A percentile compares a stretch with the other conserved stretches of the same genome.
Conservation (phyloP, 441 rosid genomes). For the Erysimum pusillum region DNA sequence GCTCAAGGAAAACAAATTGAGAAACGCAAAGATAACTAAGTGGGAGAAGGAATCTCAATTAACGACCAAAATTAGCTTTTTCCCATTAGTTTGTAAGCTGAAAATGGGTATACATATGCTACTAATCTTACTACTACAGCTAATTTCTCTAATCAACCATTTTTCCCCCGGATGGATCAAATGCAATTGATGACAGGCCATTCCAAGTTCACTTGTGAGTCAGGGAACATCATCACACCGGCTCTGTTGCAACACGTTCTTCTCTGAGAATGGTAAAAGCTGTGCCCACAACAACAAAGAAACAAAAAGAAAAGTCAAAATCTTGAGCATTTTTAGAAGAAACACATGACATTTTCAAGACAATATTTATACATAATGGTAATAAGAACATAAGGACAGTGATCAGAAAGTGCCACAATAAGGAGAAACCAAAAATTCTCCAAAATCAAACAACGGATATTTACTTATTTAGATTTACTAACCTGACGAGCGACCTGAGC, state of each 20-base stretch:
- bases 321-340: neutral
- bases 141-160: conserved; percentile 33
- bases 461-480: conserved; percentile 29
- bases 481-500: conserved; percentile 44
- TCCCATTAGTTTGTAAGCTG: conserved; percentile 13
- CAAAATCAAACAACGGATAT: conserved; percentile 1
- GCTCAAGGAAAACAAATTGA: neutral
- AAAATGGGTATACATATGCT: conserved; percentile 27
- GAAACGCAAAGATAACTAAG: neutral
- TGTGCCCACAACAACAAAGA: conserved; percentile 40
- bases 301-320: conserved; percentile 4
- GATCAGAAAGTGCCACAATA: neutral
- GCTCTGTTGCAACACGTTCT: conserved; percentile 50
- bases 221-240: conserved; percentile 46
- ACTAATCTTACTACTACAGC: conserved; percentile 18
- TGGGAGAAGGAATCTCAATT: neutral
- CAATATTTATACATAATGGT: neutral
- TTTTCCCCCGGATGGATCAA: conserved; percentile 12
- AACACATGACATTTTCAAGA: neutral
- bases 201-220: conserved; percentile 11
- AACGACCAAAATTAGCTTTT: conserved; percentile 34
- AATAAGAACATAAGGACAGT: neutral
- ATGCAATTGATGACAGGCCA: neutral
- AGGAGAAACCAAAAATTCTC: neutral
- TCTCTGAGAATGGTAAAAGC: conserved; percentile 78